Percentiles rank a stretch among this genome's conserved stretches.
These are phyloP conservation scores for Amorphotheca resinae DNA, from an alignment of 495 filamentous ascomycete genomes.

Conservation along the genomic window DNA sequence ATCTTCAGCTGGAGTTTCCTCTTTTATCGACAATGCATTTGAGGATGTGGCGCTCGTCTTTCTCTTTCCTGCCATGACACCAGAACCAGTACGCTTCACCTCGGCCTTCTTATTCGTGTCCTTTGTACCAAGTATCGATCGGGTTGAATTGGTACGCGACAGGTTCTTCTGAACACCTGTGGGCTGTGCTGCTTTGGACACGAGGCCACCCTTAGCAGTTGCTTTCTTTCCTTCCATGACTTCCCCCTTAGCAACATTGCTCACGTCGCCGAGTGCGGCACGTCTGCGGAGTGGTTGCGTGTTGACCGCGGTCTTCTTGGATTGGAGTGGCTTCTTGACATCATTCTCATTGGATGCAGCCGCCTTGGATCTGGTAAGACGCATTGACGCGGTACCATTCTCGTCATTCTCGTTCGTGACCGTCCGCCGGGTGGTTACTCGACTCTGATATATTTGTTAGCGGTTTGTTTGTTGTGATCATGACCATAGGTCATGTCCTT, in stretches of 20 bases:
- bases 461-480: too few relatives aligned
- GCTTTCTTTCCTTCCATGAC: constrained; percentile 61
- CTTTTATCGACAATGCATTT: constrained; percentile 41
- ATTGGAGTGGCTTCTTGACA: constrained; percentile 60
- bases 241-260: constrained; percentile 80
- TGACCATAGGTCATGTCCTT: too few relatives aligned
- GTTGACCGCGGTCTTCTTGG: constrained; percentile 57
- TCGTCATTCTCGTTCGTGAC: constrained; percentile 90
- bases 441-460: constrained; percentile 20
- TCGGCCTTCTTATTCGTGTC: constrained; percentile 55
- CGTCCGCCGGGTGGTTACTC: constrained; percentile 21
- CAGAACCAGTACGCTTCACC: constrained; percentile 59
- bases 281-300: constrained; percentile 47
- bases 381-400: constrained; percentile 56
- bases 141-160: constrained; percentile 47
- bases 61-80: constrained; percentile 54
- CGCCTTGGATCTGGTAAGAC: constrained; percentile 86
- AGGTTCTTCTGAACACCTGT: constrained; percentile 66
- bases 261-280: constrained; percentile 80
- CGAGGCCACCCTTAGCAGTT: constrained; percentile 38
- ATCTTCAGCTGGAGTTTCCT: constrained; percentile 46
- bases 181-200: constrained; percentile 65
- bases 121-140: constrained; percentile 50
- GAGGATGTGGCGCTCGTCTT: constrained; percentile 39
- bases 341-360: constrained; percentile 50